phyloP scores from a whole-genome alignment of 2,329 filamentous ascomycete species.

The Fonsecaea multimorphosa region DNA sequence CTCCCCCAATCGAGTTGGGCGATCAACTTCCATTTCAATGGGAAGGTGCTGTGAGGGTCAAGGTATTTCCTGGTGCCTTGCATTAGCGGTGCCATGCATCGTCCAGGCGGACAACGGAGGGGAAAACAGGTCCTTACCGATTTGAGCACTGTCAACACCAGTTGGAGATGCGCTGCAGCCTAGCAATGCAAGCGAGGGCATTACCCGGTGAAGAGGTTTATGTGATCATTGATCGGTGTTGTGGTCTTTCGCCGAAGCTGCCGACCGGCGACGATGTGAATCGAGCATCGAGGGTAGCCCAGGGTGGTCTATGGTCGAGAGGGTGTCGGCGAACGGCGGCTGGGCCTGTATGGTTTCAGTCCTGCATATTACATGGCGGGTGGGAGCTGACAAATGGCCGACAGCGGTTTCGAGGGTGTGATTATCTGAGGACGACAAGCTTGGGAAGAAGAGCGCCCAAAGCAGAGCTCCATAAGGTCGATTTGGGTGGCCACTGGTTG shows the following conservation, averaged over 20 bases:
- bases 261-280: neutral
- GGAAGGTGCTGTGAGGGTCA: neutral
- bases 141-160: neutral
- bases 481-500: neutral
- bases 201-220: neutral
- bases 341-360: neutral
- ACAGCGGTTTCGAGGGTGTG: neutral
- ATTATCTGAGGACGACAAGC: neutral
- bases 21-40: neutral
- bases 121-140: slow-evolving; percentile 3
- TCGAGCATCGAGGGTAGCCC: neutral
- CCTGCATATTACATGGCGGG: neutral
- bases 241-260: slow-evolving; percentile 1
- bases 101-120: neutral
- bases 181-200: slow-evolving; percentile 15
- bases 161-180: neutral
- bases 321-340: neutral
- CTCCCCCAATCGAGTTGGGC: neutral
- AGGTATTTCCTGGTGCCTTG: slow-evolving; percentile 19
- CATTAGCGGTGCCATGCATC: slow-evolving; percentile 15
- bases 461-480: neutral
- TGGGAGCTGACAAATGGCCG: neutral
- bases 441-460: neutral
- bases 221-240: slow-evolving; percentile 4
- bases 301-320: too few species aligned